Evolutionary conservation across 768 basidiomycete species (phyloP).

Genomic region (Stropharia rugosoannulata): DNA sequence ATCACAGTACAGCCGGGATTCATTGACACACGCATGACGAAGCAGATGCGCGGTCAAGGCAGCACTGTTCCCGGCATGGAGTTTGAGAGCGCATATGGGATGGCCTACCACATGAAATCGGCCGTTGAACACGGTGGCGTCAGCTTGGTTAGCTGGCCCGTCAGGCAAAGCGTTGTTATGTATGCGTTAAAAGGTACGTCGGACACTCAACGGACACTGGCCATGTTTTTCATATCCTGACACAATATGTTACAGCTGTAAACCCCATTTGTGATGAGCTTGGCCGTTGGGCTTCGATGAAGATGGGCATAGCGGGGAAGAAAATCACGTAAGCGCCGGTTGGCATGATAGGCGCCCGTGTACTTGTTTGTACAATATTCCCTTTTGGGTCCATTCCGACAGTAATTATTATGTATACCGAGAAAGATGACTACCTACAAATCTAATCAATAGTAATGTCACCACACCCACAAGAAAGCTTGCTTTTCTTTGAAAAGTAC

Average conservation of each 20-base stretch:
- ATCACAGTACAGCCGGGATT: slow-evolving; percentile 26
- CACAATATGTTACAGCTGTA: slow-evolving; percentile 12
- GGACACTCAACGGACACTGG: background rate
- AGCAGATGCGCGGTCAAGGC: slow-evolving; percentile 22
- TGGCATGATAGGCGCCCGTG: background rate
- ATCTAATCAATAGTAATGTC: no score
- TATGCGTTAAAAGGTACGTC: slow-evolving; percentile 23
- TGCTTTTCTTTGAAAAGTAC: no score
- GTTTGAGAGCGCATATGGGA: slow-evolving; percentile 18
- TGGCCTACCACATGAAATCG: slow-evolving; percentile 24
- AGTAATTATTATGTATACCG: no score
- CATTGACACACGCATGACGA: slow-evolving; percentile 26
- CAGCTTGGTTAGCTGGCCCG: slow-evolving; percentile 25
- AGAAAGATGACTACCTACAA: no score
- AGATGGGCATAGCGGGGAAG: slow-evolving; percentile 18
- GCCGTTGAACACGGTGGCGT: slow-evolving; percentile 26
- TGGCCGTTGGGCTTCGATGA: slow-evolving; percentile 19
- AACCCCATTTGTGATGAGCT: slow-evolving; percentile 28
- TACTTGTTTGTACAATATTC: no score
- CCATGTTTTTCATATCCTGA: background rate
- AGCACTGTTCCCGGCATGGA: slow-evolving; percentile 17
- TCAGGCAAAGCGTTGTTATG: slow-evolving; percentile 20
- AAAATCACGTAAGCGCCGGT: slow-evolving; percentile 18
- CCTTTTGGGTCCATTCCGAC: no score
- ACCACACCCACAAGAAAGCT: no score